Conservation (phyloP, 2,329 filamentous ascomycete genomes). For the Alternaria rosae region DNA sequence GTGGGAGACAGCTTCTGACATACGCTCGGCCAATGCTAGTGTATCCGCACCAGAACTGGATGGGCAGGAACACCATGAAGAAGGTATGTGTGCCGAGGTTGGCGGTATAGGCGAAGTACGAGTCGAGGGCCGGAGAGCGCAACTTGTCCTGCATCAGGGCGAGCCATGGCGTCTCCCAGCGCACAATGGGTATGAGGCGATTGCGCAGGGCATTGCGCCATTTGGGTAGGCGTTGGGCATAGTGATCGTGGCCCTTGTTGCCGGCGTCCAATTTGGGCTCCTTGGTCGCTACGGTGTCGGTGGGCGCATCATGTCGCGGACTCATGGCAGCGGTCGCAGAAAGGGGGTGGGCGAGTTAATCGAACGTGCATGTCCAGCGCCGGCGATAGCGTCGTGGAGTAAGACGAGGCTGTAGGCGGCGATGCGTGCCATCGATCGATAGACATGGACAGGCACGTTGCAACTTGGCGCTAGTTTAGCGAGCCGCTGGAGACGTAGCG, state of each 20-base stretch:
- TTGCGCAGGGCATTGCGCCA: slow-evolving; percentile 91
- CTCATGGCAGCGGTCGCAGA: slow-evolving; percentile 35
- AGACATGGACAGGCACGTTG: slow-evolving; percentile 11
- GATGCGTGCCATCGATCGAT: slow-evolving; percentile 1
- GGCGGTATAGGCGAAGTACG: slow-evolving; percentile 95
- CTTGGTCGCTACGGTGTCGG: slow-evolving; percentile 2
- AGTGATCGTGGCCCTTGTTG: slow-evolving; percentile 74
- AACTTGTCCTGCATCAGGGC: slow-evolving; percentile 82
- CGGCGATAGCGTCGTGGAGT: background rate
- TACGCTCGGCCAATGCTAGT: slow-evolving; percentile 86
- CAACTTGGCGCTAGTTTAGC: slow-evolving; percentile 11
- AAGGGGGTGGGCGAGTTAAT: slow-evolving; percentile 10
- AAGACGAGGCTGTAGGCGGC: slow-evolving; percentile 5
- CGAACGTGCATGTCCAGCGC: slow-evolving; percentile 23
- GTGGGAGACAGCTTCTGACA: slow-evolving; percentile 45
- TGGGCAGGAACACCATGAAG: slow-evolving; percentile 94
- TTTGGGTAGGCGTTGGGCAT: slow-evolving; percentile 80
- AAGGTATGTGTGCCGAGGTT: slow-evolving; percentile 98
- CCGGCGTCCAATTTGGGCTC: slow-evolving; percentile 69
- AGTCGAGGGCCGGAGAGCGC: slow-evolving; percentile 85
- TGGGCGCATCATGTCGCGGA: slow-evolving; percentile 30
- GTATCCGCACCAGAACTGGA: slow-evolving; percentile 96
- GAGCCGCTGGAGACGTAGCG: slow-evolving; percentile 14
- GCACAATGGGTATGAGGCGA: slow-evolving; percentile 80
- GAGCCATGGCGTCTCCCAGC: slow-evolving; percentile 95